These are phyloP conservation scores for Lasiodiplodia theobromae DNA, from an alignment of 2,329 filamentous ascomycete species.

Conservation along the genomic window DNA sequence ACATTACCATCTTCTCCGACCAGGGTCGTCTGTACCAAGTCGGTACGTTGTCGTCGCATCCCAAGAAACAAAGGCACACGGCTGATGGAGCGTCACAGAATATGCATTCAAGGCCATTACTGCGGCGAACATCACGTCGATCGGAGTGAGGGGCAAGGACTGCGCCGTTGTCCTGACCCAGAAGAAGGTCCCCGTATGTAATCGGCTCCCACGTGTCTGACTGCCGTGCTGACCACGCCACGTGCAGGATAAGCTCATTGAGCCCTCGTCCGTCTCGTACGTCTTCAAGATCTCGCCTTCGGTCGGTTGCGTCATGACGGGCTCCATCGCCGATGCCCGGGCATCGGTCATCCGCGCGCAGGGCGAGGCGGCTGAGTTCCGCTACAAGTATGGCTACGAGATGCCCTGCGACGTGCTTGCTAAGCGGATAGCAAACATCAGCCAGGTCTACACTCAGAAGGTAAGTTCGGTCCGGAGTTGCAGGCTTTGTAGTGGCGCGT, in stretches of 20 bases:
- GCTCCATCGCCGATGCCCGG: conserved; percentile 95
- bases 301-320: conserved; percentile 97
- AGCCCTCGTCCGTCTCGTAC: conserved; percentile 94
- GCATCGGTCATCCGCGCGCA: conserved; percentile 88
- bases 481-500: neutral
- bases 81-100: conserved; percentile 58
- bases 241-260: conserved; percentile 88
- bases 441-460: conserved; percentile 97
- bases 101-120: conserved; percentile 99
- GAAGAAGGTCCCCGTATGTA: conserved; percentile 84
- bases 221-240: neutral
- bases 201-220: neutral
- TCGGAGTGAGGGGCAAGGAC: conserved; percentile 94
- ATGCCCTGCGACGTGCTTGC: conserved; percentile 98
- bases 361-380: conserved; percentile 95
- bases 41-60: conserved; percentile 32
- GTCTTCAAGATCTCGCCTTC: conserved; percentile 97
- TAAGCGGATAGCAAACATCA: conserved; percentile 98
- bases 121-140: conserved; percentile 97
- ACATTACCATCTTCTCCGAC: conserved; percentile 99
- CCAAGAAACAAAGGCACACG: neutral
- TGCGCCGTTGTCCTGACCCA: conserved; percentile 97
- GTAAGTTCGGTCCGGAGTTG: conserved; percentile 60
- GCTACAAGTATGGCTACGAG: conserved; percentile 98
- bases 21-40: conserved; percentile 99